These are phyloP conservation scores for Fraxinus americana DNA, from an alignment of 257 asterid genomes.

Conservation along the genomic window DNA sequence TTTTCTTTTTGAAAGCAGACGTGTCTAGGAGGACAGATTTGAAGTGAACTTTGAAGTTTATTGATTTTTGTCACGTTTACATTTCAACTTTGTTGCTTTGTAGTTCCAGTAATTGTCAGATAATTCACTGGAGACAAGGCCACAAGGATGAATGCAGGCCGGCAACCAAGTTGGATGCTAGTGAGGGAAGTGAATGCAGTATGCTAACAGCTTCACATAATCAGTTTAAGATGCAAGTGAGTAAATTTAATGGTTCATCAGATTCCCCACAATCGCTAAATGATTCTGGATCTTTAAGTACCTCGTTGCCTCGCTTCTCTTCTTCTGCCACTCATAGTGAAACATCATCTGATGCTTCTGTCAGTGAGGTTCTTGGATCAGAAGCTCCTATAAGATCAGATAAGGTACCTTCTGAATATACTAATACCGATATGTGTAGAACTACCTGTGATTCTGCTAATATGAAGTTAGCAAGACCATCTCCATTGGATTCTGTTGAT, in stretches of 20 bases:
- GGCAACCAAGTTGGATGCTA: constrained; percentile 32
- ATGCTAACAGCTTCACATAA: constrained; percentile 30
- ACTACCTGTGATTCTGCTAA: constrained; percentile 32
- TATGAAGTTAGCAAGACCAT: constrained; percentile 26
- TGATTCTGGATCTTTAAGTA: constrained; percentile 42
- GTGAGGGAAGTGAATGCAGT: constrained; percentile 31
- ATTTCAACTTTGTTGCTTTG: constrained; percentile 25
- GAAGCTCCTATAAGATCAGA: constrained; percentile 32
- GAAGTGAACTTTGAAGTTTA: neutral
- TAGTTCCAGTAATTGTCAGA: constrained; percentile 97
- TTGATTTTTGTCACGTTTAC: neutral
- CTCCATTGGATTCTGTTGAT: constrained; percentile 9
- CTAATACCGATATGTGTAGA: constrained; percentile 25
- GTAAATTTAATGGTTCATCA: constrained; percentile 29
- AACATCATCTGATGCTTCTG: constrained; percentile 40
- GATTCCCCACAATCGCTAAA: constrained; percentile 33
- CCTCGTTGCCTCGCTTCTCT: constrained; percentile 36
- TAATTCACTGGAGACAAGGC: constrained; percentile 95
- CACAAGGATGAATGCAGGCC: constrained; percentile 83
- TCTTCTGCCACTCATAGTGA: constrained; percentile 43
- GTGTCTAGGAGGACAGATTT: neutral
- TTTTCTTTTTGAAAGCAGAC: neutral
- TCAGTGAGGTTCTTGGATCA: constrained; percentile 32
- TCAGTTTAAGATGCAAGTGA: constrained; percentile 27
- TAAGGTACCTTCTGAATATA: constrained; percentile 29